Evolutionary conservation across 2,329 filamentous ascomycete species (phyloP), one percentile per base, ranked within the genome.

Genomic region (Phaeophleospora eucalypticola): DNA sequence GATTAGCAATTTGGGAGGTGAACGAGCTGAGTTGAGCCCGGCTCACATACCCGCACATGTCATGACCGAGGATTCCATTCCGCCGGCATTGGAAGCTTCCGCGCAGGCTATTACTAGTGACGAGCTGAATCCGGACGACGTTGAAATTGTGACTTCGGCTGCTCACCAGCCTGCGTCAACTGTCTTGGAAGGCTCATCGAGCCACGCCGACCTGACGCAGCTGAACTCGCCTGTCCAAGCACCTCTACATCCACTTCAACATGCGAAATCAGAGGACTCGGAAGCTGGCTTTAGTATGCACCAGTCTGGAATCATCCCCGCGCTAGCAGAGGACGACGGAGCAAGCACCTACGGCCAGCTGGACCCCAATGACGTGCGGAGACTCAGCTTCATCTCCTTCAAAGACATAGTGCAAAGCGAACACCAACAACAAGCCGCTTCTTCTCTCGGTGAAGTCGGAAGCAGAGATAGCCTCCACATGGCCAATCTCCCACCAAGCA

Each of bases 331-430:
- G 32, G 74, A 82, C 35, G 86, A 91, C 56, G 75, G 76, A 19
- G 81, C 81, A 1, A 87, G 84, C 48, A 88, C 82, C 63, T 91
- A 91, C 65, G 87, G 84, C 24, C 82, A 84, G 37, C 73, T 91
- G 51, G 89, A 95, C 61, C 79, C 78, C 33, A 77, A 81, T 38
- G 90, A 95, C 60, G 80, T 94, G 15, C 83, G 88, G 37, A 82
- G 91, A 17, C 71, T 97, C 52, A 93, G 87, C 66, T 97, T 97
- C 71, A 95, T 97, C 64, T 95, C 89, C 6, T 97, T 97, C 68
- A 90, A 91, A 51, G 91, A 97, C 61, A 89, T 97, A 8, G 89
- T 97, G 34, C 89, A 95, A 65, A 80, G 84, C 27, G 87, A 93
- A 65, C 87, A 91, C 60, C 53, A 58, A 19, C 56, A 62, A 20